Evolutionary conservation across 2,329 filamentous ascomycete genomes (phyloP).

Genomic region (Aspergillus amoenus): DNA sequence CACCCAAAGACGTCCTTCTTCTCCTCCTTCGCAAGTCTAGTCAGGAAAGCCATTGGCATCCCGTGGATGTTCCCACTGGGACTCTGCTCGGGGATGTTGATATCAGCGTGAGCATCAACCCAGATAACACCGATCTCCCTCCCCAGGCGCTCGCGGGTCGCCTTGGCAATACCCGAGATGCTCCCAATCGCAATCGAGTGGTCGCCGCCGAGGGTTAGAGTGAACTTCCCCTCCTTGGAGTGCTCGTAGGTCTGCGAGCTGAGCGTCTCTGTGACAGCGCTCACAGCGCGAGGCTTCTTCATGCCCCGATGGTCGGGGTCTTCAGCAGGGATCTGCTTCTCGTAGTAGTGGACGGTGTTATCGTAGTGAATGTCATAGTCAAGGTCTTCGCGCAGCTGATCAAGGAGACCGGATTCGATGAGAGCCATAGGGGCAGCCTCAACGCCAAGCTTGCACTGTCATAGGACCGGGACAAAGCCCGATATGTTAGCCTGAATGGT

Average conservation of each 20-base stretch:
- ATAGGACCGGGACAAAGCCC: neutral
- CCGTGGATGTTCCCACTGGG: slow-evolving; percentile 94
- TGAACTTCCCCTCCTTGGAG: slow-evolving; percentile 77
- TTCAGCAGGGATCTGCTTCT: slow-evolving; percentile 64
- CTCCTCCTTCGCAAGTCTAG: slow-evolving; percentile 76
- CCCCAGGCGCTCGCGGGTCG: slow-evolving; percentile 75
- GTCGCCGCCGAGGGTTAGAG: slow-evolving; percentile 91
- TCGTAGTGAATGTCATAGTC: slow-evolving; percentile 88
- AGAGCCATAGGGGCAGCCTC: slow-evolving; percentile 87
- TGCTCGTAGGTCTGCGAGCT: slow-evolving; percentile 84
- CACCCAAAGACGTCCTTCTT: slow-evolving; percentile 84
- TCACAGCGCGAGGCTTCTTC: slow-evolving; percentile 89
- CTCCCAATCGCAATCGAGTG: slow-evolving; percentile 96
- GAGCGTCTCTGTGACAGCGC: slow-evolving; percentile 77
- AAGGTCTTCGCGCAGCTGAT: slow-evolving; percentile 79
- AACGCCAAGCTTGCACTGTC: slow-evolving; percentile 82
- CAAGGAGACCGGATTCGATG: slow-evolving; percentile 82
- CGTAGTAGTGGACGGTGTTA: slow-evolving; percentile 76
- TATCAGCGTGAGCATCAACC: slow-evolving; percentile 97
- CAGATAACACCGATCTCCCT: slow-evolving; percentile 93
- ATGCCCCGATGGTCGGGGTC: slow-evolving; percentile 86
- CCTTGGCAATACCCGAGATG: slow-evolving; percentile 81
- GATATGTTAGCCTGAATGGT: neutral
- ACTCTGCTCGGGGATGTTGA: slow-evolving; percentile 91
- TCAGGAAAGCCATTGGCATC: slow-evolving; percentile 93